Evolutionary conservation across 306 rosid genomes (phyloP).

Genomic region (Vigna radiata): DNA sequence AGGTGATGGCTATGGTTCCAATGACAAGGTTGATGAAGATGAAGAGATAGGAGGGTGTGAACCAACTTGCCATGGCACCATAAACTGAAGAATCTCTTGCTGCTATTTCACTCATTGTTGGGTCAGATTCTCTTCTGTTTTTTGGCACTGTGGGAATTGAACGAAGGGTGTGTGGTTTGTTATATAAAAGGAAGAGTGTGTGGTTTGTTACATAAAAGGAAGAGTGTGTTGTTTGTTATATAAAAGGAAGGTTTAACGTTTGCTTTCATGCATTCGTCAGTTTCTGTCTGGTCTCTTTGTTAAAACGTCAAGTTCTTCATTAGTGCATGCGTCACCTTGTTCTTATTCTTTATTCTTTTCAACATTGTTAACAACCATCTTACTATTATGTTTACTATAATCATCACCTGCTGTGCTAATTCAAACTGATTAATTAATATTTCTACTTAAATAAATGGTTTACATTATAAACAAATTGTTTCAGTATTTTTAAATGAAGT

Average conservation of each 20-base stretch:
- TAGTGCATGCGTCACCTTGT: not conserved
- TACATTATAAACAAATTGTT: no score
- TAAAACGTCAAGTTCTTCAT: conserved; percentile 18
- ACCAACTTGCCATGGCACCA: conserved; percentile 50
- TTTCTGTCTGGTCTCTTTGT: conserved; percentile 2
- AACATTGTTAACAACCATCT: no score
- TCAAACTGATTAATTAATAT: not conserved
- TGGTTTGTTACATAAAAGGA: not conserved
- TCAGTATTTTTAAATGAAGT: no score
- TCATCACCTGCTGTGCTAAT: not conserved
- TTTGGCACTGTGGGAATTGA: not conserved
- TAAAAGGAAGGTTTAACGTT: conserved; percentile 14
- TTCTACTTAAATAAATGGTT: not conserved
- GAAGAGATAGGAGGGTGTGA: conserved; percentile 72
- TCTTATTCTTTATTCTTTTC: not conserved
- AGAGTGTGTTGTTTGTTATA: not conserved
- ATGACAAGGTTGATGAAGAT: conserved; percentile 73
- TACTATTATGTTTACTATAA: not conserved
- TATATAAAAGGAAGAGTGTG: not conserved
- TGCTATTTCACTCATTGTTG: not conserved
- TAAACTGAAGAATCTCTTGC: conserved; percentile 19
- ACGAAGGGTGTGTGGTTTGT: not conserved
- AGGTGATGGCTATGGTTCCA: conserved; percentile 56
- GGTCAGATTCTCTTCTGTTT: not conserved
- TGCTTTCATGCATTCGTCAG: not conserved